Evolutionary conservation across 2,329 filamentous ascomycete species (phyloP), one percentile per base, ranked within the genome.

Genomic region (Xylariales sp.): DNA sequence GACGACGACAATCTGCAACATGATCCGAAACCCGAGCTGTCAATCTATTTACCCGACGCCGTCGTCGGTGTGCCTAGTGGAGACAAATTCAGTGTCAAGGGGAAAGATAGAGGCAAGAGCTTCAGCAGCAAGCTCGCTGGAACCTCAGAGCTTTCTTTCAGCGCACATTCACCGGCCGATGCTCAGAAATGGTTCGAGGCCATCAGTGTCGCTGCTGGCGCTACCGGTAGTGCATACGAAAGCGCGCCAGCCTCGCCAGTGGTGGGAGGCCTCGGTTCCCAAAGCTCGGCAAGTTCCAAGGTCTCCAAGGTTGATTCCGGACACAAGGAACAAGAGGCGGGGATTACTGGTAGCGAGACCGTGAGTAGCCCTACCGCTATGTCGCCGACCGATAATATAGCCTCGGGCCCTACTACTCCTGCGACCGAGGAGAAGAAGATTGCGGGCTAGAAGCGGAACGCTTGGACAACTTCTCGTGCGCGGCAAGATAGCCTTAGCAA

Each of bases 41-140:
- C 92, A 14, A 89, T 99, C 72, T 98, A 95, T 80, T 89, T 99
- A 0, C 94, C 96, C 10, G 96, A 99, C 74, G 97, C 95, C 74
- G 81, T 90, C 53, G 87, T 98, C 65, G 93, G 94, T 65, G 76
- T 82, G 0, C 87, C 87, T 12, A 89, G 85, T 72, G 94, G 92
- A 62, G 87, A 91, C 68, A 97, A 97, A 81, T 98, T 99, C 86
- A 93, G 89, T 76, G 86, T 99, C 80, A 97, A 97, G 84, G 96
- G 96, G 80, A 98, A 98, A 81, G 94, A 99, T 78, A 89, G 91
- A 64, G 91, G 90, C 75, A 92, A 92, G 78, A 92, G 91, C 71
- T 82, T 97, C 71, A 90, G 91, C 75, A 91, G 90, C 83, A 95
- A 93, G 77, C 87, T 97, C 72, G 88, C 91, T 55, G 93, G 94